Conservation (phyloP, 257 asterid genomes). For the Handroanthus guayacan region DNA sequence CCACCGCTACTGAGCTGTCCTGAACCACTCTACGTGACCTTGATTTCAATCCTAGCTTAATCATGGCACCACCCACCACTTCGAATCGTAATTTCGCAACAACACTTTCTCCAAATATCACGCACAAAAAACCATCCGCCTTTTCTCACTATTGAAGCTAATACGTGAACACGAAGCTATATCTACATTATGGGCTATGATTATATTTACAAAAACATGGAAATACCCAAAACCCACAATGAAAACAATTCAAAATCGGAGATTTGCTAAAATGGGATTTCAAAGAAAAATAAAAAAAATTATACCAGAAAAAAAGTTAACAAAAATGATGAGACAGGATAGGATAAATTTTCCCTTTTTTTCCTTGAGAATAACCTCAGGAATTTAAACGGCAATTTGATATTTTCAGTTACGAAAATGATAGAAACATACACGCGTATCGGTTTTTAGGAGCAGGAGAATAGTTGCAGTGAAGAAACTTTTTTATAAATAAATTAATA, state of each 20-base stretch:
- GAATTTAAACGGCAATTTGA: slow-evolving; percentile 23
- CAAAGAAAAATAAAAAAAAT: background rate
- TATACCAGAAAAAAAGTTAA: background rate
- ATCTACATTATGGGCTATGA: slow-evolving; percentile 17
- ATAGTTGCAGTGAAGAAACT: background rate
- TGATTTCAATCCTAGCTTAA: slow-evolving; percentile 69
- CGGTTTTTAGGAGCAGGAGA: background rate
- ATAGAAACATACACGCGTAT: background rate
- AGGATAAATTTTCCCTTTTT: background rate
- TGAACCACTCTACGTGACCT: slow-evolving; percentile 79
- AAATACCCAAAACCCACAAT: slow-evolving; percentile 27
- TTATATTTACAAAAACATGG: slow-evolving; percentile 23
- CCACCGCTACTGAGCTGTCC: slow-evolving; percentile 72
- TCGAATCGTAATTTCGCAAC: slow-evolving; percentile 25
- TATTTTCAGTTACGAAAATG: slow-evolving; percentile 18
- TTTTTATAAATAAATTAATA: background rate
- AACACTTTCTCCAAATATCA: slow-evolving; percentile 8
- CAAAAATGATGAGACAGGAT: slow-evolving; percentile 11
- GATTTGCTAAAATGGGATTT: slow-evolving; percentile 11
- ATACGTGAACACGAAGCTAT: slow-evolving; percentile 6
- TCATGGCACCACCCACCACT: slow-evolving; percentile 41
- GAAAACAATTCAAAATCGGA: slow-evolving; percentile 1
- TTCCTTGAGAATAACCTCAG: slow-evolving; percentile 7
- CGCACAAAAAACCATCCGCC: slow-evolving; percentile 15
- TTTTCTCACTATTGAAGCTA: slow-evolving; percentile 20